These are phyloP conservation scores for Dillenia turbinata DNA, from an alignment of 164 flowering plant genomes.

Conservation along the genomic window DNA sequence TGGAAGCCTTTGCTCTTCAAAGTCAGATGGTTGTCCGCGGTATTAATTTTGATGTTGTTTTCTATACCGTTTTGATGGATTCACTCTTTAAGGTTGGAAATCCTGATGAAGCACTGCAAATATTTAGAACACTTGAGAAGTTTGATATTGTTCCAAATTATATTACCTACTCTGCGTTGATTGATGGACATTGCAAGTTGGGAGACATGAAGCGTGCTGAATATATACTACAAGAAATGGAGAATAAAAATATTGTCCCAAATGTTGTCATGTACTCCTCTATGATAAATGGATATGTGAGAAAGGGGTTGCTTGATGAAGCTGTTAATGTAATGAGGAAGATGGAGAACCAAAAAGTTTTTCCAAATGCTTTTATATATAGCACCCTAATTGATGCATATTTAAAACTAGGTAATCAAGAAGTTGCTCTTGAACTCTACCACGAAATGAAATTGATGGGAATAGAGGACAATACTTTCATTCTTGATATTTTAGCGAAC, in stretches of 20 bases:
- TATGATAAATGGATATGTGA: slow-evolving; percentile 59
- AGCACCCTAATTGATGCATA: slow-evolving; percentile 61
- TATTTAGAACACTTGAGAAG: slow-evolving; percentile 38
- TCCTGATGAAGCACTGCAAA: slow-evolving; percentile 50
- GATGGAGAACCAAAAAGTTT: slow-evolving; percentile 42
- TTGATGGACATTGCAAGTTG: slow-evolving; percentile 67
- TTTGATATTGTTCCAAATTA: slow-evolving; percentile 43
- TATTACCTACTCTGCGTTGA: slow-evolving; percentile 60
- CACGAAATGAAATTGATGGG: slow-evolving; percentile 57
- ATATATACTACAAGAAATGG: slow-evolving; percentile 51
- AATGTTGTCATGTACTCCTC: slow-evolving; percentile 66
- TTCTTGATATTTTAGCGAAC: slow-evolving; percentile 69
- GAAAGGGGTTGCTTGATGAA: slow-evolving; percentile 60
- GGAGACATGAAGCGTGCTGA: slow-evolving; percentile 61
- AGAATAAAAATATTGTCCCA: slow-evolving; percentile 33
- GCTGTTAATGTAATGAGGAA: slow-evolving; percentile 40
- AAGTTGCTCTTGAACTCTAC: slow-evolving; percentile 47
- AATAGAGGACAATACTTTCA: slow-evolving; percentile 44
- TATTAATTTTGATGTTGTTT: slow-evolving; percentile 52
- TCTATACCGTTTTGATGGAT: slow-evolving; percentile 62
- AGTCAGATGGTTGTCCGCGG: slow-evolving; percentile 76
- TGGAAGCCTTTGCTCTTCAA: slow-evolving; percentile 40
- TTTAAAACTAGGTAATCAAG: slow-evolving; percentile 58
- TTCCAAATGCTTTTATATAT: slow-evolving; percentile 59
- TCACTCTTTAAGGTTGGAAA: slow-evolving; percentile 76